Evolutionary conservation across 306 rosid genomes (phyloP).

Genomic region (Dicorynia guianensis): DNA sequence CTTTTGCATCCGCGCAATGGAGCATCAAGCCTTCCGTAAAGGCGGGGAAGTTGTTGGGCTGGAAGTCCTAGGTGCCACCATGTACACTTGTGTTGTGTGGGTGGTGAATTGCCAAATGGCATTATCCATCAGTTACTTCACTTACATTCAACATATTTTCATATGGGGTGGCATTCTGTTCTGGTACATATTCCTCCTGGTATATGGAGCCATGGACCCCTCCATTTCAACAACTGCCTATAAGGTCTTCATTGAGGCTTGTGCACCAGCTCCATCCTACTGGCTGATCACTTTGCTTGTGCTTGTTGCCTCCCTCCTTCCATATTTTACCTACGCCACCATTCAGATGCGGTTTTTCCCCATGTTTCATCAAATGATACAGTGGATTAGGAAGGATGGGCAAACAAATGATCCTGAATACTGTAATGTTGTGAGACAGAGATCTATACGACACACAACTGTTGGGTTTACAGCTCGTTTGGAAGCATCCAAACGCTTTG

Average conservation of each 20-base stretch:
- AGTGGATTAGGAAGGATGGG: slow-evolving; percentile 86
- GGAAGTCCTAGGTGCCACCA: slow-evolving; percentile 74
- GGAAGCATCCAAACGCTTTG: slow-evolving; percentile 66
- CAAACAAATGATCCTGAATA: slow-evolving; percentile 78
- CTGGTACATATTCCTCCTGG: slow-evolving; percentile 88
- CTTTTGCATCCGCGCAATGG: slow-evolving; percentile 67
- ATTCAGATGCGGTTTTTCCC: slow-evolving; percentile 91
- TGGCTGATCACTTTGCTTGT: slow-evolving; percentile 82
- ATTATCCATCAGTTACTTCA: slow-evolving; percentile 80
- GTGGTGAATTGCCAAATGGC: slow-evolving; percentile 98
- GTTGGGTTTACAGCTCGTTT: slow-evolving; percentile 93
- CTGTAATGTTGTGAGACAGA: slow-evolving; percentile 73
- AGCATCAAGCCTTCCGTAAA: slow-evolving; percentile 80
- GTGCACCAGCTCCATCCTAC: slow-evolving; percentile 81
- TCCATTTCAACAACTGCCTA: slow-evolving; percentile 81
- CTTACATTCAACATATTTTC: slow-evolving; percentile 85
- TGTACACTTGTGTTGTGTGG: slow-evolving; percentile 95
- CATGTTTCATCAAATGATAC: slow-evolving; percentile 84
- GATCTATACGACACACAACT: slow-evolving; percentile 75
- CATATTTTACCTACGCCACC: slow-evolving; percentile 68
- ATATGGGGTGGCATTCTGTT: slow-evolving; percentile 86
- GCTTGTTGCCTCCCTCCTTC: slow-evolving; percentile 63
- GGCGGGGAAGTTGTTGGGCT: slow-evolving; percentile 76
- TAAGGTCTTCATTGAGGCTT: slow-evolving; percentile 86
- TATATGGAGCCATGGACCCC: slow-evolving; percentile 84